phyloP scores from a whole-genome alignment of 2,329 filamentous ascomycete species.

The Pseudocercospora ulei region DNA sequence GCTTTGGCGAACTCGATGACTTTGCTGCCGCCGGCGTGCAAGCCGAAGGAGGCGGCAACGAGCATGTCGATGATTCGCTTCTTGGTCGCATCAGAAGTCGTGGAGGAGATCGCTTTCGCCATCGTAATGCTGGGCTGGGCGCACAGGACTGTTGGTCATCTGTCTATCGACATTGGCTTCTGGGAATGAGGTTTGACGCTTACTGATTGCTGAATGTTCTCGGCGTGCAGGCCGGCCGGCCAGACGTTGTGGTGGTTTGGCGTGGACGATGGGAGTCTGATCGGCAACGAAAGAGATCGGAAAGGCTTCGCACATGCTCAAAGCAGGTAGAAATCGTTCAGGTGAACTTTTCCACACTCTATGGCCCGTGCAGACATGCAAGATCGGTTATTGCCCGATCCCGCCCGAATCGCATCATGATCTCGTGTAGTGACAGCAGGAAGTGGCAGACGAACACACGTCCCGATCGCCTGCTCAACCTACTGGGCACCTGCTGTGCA shows the following conservation, averaged over 20 bases:
- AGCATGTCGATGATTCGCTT: constrained; percentile 11
- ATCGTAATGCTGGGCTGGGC: neutral
- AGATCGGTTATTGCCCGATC: neutral
- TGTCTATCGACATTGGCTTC: neutral
- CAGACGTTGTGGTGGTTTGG: no score
- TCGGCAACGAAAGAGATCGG: no score
- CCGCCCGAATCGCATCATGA: no score
- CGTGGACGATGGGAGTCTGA: no score
- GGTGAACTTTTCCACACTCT: constrained; percentile 6
- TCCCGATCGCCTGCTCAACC: neutral
- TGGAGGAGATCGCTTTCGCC: constrained; percentile 9
- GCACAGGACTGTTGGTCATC: no score
- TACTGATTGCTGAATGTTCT: no score
- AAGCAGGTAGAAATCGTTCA: neutral
- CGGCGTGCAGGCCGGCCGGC: no score
- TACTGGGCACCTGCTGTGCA: neutral
- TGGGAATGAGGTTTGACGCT: no score
- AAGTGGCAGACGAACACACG: no score
- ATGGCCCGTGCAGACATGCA: constrained; percentile 3
- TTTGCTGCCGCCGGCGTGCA: constrained; percentile 16
- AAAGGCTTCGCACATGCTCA: neutral
- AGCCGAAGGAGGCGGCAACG: constrained; percentile 9
- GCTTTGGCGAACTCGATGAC: constrained; percentile 13
- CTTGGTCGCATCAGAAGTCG: constrained; percentile 7
- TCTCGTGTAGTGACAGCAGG: no score